These are phyloP conservation scores for Russula earlei DNA, from an alignment of 768 basidiomycete genomes.

Conservation along the genomic window DNA sequence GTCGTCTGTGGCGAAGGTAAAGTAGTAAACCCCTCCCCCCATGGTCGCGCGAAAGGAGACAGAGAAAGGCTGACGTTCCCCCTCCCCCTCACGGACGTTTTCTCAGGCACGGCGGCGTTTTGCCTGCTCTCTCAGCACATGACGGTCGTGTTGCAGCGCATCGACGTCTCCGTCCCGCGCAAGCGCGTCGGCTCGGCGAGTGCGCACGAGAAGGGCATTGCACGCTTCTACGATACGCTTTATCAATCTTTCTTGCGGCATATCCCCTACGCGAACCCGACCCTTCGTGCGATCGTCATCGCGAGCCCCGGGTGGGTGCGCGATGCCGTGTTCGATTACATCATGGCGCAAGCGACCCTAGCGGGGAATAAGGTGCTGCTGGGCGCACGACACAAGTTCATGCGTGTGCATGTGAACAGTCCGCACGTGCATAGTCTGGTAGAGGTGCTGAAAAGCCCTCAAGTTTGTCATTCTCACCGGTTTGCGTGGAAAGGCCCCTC, in stretches of 20 bases:
- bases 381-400: conserved; percentile 69
- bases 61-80: neutral
- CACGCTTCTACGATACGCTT: conserved; percentile 72
- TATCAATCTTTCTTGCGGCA: conserved; percentile 85
- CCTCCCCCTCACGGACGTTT: neutral
- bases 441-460: conserved; percentile 89
- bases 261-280: conserved; percentile 68
- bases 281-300: conserved; percentile 84
- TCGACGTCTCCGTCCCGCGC: conserved; percentile 82
- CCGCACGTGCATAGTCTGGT: conserved; percentile 94
- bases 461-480: conserved; percentile 40
- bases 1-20: conserved; percentile 89
- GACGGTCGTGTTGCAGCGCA: conserved; percentile 85
- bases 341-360: conserved; percentile 70
- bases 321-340: conserved; percentile 77
- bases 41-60: too few species aligned
- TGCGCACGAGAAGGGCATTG: conserved; percentile 87
- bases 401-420: conserved; percentile 87
- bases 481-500: neutral
- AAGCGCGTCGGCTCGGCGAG: conserved; percentile 77
- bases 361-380: conserved; percentile 80
- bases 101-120: conserved; percentile 72
- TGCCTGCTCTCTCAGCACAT: conserved; percentile 95
- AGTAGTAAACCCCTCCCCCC: too few species aligned
- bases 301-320: conserved; percentile 96